phyloP scores from a whole-genome alignment of 1,139 yeast genomes.

The Nakaseomyces kungkrabaensis region DNA sequence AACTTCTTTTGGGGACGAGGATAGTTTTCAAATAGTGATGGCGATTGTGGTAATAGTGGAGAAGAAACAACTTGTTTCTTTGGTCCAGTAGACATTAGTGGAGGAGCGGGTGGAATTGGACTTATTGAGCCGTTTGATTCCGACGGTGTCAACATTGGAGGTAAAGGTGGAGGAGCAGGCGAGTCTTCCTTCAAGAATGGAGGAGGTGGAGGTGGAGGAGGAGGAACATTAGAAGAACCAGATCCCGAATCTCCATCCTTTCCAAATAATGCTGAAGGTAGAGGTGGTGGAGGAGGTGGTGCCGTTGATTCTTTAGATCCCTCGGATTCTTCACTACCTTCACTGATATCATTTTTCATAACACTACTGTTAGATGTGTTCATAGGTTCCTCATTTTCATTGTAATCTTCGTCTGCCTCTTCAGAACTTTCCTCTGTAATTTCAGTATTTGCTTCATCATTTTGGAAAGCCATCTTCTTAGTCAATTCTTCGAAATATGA shows the following conservation, averaged over 20 bases:
- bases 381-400: not conserved
- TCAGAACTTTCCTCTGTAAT: not conserved
- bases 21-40: conserved; percentile 44
- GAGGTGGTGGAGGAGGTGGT: conserved; percentile 26
- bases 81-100: conserved; percentile 22
- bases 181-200: conserved; percentile 7
- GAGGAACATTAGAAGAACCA: conserved; percentile 16
- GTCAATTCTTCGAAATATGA: conserved; percentile 49
- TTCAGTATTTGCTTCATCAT: conserved; percentile 2
- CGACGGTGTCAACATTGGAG: conserved; percentile 36
- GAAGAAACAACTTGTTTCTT: conserved; percentile 28
- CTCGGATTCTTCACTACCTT: conserved; percentile 6
- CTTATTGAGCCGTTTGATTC: conserved; percentile 29
- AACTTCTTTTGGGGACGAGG: conserved; percentile 72
- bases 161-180: conserved; percentile 13
- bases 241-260: not conserved
- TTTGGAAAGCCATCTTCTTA: conserved; percentile 34
- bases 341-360: not conserved
- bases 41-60: conserved; percentile 32
- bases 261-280: conserved; percentile 14
- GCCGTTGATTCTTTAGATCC: conserved; percentile 10
- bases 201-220: conserved; percentile 19
- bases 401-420: not conserved
- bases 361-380: not conserved
- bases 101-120: conserved; percentile 33